Evolutionary conservation across 768 basidiomycete genomes (phyloP).

Genomic region (Hortiboletus flavorubellus): DNA sequence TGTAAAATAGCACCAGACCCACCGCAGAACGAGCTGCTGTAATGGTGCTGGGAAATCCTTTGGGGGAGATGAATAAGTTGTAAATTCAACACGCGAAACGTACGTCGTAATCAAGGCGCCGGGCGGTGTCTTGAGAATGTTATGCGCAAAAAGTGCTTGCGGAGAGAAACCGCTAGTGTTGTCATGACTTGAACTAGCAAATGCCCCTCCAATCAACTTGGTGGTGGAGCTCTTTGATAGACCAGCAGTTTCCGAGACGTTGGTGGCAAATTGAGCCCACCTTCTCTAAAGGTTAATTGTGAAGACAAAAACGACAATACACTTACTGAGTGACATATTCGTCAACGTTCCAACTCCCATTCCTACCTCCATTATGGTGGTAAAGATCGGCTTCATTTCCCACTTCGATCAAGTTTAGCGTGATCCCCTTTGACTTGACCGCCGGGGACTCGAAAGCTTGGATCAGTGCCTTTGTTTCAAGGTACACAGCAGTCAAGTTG

Average conservation of each 20-base stretch:
- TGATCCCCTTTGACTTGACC: constrained; percentile 40
- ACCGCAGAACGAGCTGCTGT: constrained; percentile 60
- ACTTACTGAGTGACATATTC: constrained; percentile 52
- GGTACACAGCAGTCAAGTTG: constrained; percentile 48
- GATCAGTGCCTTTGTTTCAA: constrained; percentile 46
- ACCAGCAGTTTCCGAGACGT: constrained; percentile 40
- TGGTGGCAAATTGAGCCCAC: constrained; percentile 52
- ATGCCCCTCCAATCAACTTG: constrained; percentile 47
- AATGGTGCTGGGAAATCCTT: constrained; percentile 41
- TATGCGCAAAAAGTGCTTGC: constrained; percentile 51
- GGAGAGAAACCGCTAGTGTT: constrained; percentile 52
- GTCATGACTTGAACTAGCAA: constrained; percentile 48
- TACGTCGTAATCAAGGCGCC: constrained; percentile 55
- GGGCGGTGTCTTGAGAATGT: constrained; percentile 45
- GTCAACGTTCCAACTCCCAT: constrained; percentile 36
- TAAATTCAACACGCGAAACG: constrained; percentile 14
- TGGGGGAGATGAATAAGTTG: neutral
- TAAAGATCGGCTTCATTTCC: constrained; percentile 65
- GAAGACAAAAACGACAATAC: neutral
- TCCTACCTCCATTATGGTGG: constrained; percentile 40
- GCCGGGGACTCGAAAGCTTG: constrained; percentile 45
- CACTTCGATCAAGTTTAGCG: constrained; percentile 56
- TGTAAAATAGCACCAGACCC: constrained; percentile 53
- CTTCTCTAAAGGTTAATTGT: constrained; percentile 28
- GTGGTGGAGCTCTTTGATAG: constrained; percentile 38